Base-by-base conservation (phyloP, 352 stramenopile species). In the Phytophthora rubi region DNA sequence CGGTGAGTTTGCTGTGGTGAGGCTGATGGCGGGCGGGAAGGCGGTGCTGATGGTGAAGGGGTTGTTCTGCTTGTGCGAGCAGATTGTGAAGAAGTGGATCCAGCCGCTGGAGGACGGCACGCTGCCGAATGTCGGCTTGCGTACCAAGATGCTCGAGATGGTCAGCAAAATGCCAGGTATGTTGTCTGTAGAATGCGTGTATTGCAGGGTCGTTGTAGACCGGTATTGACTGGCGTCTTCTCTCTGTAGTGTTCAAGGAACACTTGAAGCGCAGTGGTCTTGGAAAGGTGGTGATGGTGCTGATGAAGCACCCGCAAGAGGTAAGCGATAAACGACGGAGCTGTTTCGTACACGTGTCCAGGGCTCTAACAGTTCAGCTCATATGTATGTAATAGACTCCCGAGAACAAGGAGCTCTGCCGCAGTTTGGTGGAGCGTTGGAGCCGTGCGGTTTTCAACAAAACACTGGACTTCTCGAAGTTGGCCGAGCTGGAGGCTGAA, bases 11-110 rank as follows among this genome's bases (percentile, higher is more conserved):
- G n/a, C 2, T 7, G 47, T n/a, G 21, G 9, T 53, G 42, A n/a
- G 8, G n/a, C 12, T 51, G 16, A 4, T 51, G 44, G 16, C 6
- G 3, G n/a, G 10, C 12, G 44, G 13, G 44, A 26, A n/a, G 0
- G n/a, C 9, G 23, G 12, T 9, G 12, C 10, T 54, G 10, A n/a
- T 18, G 9, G 23, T 53, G 47, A 4, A 54, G 30, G 59, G 28
- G 28, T 49, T 1, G 10, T n/a, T 53, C 21, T 69, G 21, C 33
- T 44, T 44, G 37, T 44, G 37, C 10, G 42, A 53, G 18, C 45
- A 96, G 88, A 90, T 96, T 66, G 85, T 96, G 55, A 96, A 94
- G 72, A 95, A 95, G 64, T 96, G 89, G 89, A 96, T 96, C 42
- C 88, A 95, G 61, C 89, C 89, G 26, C 52, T 95, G 42, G 89